Percentiles rank a stretch among this genome's conserved stretches.
These are phyloP conservation scores for Kregervanrija fluxuum DNA, from an alignment of 805 yeast species.

Conservation along the genomic window DNA sequence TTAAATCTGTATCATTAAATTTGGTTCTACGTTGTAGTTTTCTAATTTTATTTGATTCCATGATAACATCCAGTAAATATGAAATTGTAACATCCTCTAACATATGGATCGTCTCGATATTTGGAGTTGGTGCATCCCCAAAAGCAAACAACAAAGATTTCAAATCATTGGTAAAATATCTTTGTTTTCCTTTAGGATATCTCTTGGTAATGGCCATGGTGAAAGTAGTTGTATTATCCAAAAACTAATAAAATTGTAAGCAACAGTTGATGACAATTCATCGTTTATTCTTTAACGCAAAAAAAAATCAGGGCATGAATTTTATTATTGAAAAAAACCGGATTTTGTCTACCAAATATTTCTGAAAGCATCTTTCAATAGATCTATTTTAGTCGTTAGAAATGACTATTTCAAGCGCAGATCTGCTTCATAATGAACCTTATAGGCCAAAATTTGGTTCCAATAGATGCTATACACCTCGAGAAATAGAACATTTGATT, in stretches of 20 bases:
- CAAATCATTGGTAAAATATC: conserved; percentile 35
- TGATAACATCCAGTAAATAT: conserved; percentile 49
- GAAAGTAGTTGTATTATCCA: background rate
- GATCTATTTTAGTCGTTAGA: too few species aligned
- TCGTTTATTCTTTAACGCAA: background rate
- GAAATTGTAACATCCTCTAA: conserved; percentile 62
- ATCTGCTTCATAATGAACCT: background rate
- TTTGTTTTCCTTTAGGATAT: conserved; percentile 16
- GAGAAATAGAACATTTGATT: conserved; percentile 51
- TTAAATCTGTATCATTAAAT: conserved; percentile 65
- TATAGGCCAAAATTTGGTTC: background rate
- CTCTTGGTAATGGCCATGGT: conserved; percentile 12
- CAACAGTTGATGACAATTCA: background rate
- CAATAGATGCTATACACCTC: conserved; percentile 26
- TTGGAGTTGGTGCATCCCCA: conserved; percentile 66
- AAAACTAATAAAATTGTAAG: background rate
- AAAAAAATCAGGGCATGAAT: background rate
- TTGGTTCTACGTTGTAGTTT: conserved; percentile 48
- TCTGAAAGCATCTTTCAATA: too few species aligned
- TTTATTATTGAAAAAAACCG: background rate
- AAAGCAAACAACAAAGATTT: conserved; percentile 59
- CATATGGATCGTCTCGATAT: conserved; percentile 55
- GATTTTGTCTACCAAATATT: too few species aligned
- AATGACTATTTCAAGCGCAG: too few species aligned
- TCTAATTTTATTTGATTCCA: conserved; percentile 44